phyloP scores from a whole-genome alignment of 139 green algal genomes.

The Spirogloea muscicola region DNA sequence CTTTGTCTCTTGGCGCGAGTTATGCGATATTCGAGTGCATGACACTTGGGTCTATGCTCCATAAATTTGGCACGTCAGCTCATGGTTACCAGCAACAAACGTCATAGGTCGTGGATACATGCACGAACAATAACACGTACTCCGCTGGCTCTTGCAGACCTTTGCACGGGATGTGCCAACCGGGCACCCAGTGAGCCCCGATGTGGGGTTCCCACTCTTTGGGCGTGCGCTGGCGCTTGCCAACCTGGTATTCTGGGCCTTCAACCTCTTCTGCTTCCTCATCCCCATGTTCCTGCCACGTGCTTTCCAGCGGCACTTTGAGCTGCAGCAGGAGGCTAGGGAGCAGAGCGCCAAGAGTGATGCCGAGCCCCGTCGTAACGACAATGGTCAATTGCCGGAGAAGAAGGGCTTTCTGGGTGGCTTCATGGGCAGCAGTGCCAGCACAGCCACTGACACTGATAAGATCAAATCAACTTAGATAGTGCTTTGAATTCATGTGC shows the following conservation, averaged over 20 bases:
- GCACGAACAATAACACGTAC: background rate
- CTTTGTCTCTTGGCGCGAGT: too few relatives aligned
- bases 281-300: constrained; percentile 21
- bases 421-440: too few relatives aligned
- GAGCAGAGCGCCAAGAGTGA: too few relatives aligned
- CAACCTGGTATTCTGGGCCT: constrained; percentile 27
- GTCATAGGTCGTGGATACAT: background rate
- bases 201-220: constrained; percentile 22
- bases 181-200: background rate
- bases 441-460: too few relatives aligned
- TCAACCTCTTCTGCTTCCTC: constrained; percentile 35
- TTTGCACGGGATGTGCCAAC: background rate
- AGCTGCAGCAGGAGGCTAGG: background rate
- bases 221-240: constrained; percentile 12
- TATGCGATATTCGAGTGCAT: too few relatives aligned
- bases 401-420: too few relatives aligned
- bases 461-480: too few relatives aligned
- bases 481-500: too few relatives aligned
- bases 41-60: too few relatives aligned
- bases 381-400: too few relatives aligned
- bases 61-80: too few relatives aligned
- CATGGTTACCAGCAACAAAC: background rate
- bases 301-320: constrained; percentile 24
- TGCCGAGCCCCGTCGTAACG: too few relatives aligned
- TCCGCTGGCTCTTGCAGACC: background rate